Percentiles rank a stretch among this genome's conserved stretches.
phyloP scores from a whole-genome alignment of 139 green algal genomes.

The Zygnema circumcarinatum region DNA sequence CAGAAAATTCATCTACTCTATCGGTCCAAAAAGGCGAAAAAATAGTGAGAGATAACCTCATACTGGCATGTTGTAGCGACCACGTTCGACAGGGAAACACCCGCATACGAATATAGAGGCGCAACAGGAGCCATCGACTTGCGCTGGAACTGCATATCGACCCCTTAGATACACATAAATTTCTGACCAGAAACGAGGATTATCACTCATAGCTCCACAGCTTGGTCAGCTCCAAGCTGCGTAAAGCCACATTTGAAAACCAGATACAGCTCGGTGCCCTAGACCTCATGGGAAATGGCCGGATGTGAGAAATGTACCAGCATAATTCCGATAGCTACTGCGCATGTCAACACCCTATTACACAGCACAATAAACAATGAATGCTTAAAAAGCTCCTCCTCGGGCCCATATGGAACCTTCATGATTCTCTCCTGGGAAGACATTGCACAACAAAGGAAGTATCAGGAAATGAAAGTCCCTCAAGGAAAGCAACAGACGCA shows the following conservation, averaged over 20 bases:
- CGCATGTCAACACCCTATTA: conserved; percentile 87
- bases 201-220: too few relatives aligned
- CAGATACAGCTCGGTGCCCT: too few relatives aligned
- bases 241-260: too few relatives aligned
- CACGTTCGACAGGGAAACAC: conserved; percentile 89
- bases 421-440: conserved; percentile 91
- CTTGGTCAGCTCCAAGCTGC: too few relatives aligned
- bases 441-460: too few relatives aligned
- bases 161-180: too few relatives aligned
- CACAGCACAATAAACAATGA: conserved; percentile 94
- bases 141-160: conserved; percentile 26
- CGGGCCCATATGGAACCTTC: conserved; percentile 66
- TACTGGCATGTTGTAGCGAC: conserved; percentile 97
- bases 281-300: too few relatives aligned
- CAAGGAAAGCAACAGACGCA: background rate
- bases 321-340: conserved; percentile 59
- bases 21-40: too few relatives aligned
- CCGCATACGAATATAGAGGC: conserved; percentile 75
- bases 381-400: conserved; percentile 83
- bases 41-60: conserved; percentile 68
- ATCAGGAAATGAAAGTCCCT: background rate
- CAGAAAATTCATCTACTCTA: too few relatives aligned
- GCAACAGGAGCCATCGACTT: conserved; percentile 62
- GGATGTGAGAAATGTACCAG: conserved; percentile 35
- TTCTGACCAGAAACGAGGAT: too few relatives aligned